Base-by-base conservation (phyloP, 257 asterid genomes). In the Gynochthodes officinalis region DNA sequence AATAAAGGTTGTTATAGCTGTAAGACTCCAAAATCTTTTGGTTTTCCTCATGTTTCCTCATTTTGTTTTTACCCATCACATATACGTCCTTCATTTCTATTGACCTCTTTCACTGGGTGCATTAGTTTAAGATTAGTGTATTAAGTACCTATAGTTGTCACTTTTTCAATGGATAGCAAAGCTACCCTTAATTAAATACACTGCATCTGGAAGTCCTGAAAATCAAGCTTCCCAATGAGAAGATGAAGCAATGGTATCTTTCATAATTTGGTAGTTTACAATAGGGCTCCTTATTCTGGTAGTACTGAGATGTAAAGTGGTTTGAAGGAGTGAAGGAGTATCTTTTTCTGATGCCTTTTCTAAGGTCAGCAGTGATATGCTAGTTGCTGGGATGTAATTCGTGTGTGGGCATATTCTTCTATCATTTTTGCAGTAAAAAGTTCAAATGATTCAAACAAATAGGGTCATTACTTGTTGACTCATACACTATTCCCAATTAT, bases 1-100 rank as follows among this genome's bases (percentile, higher is more conserved):
- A 42, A 79, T 91, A 84, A 90, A 93, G 93, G 97, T 93, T 86
- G 87, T 83, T 71, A 80, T 78, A 75, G 77, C 92, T 68, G 88
- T 85, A 91, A 83, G 92, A 73, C 66, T 82, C 88, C 81, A 74
- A 37, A 23, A 72, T 44, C 64, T 70, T 71, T 55, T 57, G 46
- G 39, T 37, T 21, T 53, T 4, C n/a, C 28, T 43, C 23, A n/a
- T 15, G 28, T 44, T 66, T 54, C 42, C 66, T 33, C 55, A 32
- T 53, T 60, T 49, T 33, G 32, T 49, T 55, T 15, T 27, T 28
- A 13, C 28, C 13, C 60, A 48, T 12, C 15, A 44, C 4, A 44
- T 37, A 3, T 43, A 9, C 39, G 13, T 8, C 1, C 0, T 25
- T 39, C n/a, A 43, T 49, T 65, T 42, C 19, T 13, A 13, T 65